A percentile compares a stretch with the other conserved stretches of the same genome.
Evolutionary conservation across 345 rosid species (phyloP).

Genomic region (Hibiscus syriacus): DNA sequence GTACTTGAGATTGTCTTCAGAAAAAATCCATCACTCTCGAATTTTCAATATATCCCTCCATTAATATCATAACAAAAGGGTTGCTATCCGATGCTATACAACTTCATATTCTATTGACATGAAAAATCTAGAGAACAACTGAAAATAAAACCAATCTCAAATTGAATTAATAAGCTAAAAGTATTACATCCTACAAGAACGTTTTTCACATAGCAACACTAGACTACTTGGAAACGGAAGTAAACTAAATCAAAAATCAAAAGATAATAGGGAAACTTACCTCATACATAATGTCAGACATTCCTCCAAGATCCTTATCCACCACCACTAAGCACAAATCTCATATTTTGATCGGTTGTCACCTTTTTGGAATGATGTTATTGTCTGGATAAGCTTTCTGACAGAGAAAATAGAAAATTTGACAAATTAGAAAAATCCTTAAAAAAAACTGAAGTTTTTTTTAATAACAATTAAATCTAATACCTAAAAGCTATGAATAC

Average conservation of each 20-base stretch:
- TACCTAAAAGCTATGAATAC: not conserved
- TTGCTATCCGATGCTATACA: not conserved
- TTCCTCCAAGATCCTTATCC: slow-evolving; percentile 53
- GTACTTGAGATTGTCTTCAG: not conserved
- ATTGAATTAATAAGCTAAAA: not conserved
- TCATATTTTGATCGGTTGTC: slow-evolving; percentile 30
- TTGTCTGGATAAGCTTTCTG: slow-evolving; percentile 22
- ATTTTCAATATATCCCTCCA: not conserved
- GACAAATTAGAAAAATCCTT: no score
- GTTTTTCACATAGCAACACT: not conserved
- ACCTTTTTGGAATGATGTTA: slow-evolving; percentile 26
- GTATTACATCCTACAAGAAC: not conserved
- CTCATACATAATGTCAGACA: slow-evolving; percentile 68
- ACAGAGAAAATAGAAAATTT: not conserved
- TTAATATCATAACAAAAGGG: not conserved
- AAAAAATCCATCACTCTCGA: not conserved
- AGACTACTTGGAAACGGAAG: not conserved
- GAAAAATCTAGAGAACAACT: not conserved
- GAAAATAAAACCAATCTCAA: not conserved
- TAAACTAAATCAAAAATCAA: not conserved
- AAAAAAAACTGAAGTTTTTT: not conserved
- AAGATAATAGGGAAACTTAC: slow-evolving; percentile 26
- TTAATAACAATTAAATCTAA: no score
- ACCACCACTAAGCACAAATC: slow-evolving; percentile 37
- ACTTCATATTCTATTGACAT: not conserved